Conservation (phyloP, 228 moss, liverwort and hornwort genomes). For the Sphagnum magellanicum region DNA sequence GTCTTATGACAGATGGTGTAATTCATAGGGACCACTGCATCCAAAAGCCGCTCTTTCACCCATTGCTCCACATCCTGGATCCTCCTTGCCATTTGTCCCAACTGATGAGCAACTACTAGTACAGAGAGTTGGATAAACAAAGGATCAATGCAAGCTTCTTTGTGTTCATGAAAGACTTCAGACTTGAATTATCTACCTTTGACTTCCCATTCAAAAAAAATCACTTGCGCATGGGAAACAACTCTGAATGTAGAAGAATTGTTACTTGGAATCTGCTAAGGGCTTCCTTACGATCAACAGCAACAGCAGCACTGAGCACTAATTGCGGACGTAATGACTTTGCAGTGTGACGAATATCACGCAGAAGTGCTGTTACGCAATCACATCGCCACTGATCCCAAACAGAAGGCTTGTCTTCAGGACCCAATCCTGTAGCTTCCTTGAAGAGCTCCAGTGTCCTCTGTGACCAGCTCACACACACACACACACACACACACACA, state of each 20-base stretch:
- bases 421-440: conserved; percentile 21
- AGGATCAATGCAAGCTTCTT: too few species aligned
- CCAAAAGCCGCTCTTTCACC: conserved; percentile 32
- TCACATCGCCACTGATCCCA: conserved; percentile 40
- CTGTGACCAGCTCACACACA: conserved; percentile 2
- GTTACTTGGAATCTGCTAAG: conserved; percentile 25
- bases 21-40: conserved; percentile 36
- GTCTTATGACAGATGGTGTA: conserved; percentile 26
- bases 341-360: conserved; percentile 22
- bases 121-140: too few species aligned
- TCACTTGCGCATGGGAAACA: too few species aligned
- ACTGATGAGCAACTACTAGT: too few species aligned
- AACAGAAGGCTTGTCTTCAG: conserved; percentile 19
- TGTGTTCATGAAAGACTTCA: too few species aligned
- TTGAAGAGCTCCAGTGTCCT: conserved; percentile 24
- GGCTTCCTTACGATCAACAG: conserved; percentile 18
- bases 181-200: too few species aligned
- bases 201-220: too few species aligned
- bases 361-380: conserved; percentile 25
- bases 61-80: conserved; percentile 25
- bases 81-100: not conserved
- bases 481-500: too few species aligned
- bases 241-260: too few species aligned
- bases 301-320: conserved; percentile 29
- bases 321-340: conserved; percentile 29